Evolutionary conservation across 75 land plant species (phyloP).

Genomic region (Cunninghamia lanceolata): DNA sequence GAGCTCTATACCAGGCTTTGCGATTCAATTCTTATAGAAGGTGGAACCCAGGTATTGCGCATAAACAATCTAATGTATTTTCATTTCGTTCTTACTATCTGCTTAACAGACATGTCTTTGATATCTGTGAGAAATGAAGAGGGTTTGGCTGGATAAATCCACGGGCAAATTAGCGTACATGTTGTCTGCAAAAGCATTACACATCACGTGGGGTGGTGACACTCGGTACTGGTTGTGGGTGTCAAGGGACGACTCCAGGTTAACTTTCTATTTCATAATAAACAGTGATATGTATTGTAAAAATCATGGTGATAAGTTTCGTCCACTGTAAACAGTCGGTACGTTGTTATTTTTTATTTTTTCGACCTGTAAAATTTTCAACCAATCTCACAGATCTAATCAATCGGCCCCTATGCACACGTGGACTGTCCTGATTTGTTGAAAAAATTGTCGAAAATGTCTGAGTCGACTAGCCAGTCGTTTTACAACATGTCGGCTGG

Average conservation of each 20-base stretch:
- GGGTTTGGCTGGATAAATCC: neutral
- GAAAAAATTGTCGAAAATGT: too few relatives aligned
- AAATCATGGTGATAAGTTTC: neutral
- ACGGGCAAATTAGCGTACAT: neutral
- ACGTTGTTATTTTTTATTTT: too few relatives aligned
- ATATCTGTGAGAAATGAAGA: neutral
- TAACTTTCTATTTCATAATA: too few relatives aligned
- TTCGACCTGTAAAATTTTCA: too few relatives aligned
- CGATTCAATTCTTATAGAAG: neutral
- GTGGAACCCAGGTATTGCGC: neutral
- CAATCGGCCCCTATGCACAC: too few relatives aligned
- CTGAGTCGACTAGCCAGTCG: too few relatives aligned
- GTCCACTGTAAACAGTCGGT: too few relatives aligned
- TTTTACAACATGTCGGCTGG: too few relatives aligned
- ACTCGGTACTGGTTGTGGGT: neutral
- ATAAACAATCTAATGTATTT: too few relatives aligned
- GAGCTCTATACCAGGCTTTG: neutral
- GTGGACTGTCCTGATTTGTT: too few relatives aligned
- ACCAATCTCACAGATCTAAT: too few relatives aligned
- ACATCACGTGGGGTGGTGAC: neutral
- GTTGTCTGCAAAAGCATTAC: neutral
- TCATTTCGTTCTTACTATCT: neutral
- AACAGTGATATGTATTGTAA: too few relatives aligned
- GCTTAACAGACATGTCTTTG: neutral
- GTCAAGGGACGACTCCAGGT: neutral